These are phyloP conservation scores for Neurospora crassa DNA, from an alignment of 2,329 filamentous ascomycete genomes.

Conservation along the genomic window DNA sequence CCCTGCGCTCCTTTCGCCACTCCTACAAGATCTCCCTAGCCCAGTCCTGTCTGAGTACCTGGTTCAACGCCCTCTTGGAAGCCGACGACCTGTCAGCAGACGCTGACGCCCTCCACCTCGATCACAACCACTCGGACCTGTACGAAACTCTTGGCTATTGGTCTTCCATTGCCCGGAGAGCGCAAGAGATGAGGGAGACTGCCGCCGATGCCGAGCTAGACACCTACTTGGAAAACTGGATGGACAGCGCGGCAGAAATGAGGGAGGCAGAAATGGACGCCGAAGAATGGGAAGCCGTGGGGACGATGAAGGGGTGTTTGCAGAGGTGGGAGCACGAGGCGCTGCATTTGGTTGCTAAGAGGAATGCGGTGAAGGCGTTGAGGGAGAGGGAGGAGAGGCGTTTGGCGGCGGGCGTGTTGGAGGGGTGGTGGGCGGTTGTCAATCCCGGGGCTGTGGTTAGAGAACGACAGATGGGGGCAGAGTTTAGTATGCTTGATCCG, in stretches of 20 bases:
- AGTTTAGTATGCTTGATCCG: not conserved
- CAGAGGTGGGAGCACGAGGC: conserved; percentile 20
- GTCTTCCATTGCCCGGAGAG: conserved; percentile 9
- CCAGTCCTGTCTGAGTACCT: conserved; percentile 15
- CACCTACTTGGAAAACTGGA: conserved; percentile 18
- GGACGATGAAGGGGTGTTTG: conserved; percentile 14
- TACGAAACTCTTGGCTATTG: conserved; percentile 17
- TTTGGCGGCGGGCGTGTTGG: conserved; percentile 13
- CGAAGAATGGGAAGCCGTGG: conserved; percentile 17
- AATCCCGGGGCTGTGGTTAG: not conserved
- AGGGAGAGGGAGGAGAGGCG: conserved; percentile 17
- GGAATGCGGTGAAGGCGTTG: conserved; percentile 16
- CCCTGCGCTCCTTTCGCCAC: conserved; percentile 17
- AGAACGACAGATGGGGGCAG: conserved; percentile 5
- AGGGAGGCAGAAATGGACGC: conserved; percentile 14
- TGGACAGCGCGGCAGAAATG: conserved; percentile 13
- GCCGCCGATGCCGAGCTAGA: conserved; percentile 21
- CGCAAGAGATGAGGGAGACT: conserved; percentile 13
- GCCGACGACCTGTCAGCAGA: conserved; percentile 14
- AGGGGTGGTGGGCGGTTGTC: conserved; percentile 13
- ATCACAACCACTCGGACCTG: conserved; percentile 18
- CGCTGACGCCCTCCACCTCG: conserved; percentile 16
- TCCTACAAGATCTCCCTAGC: conserved; percentile 18
- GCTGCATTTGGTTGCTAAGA: conserved; percentile 16
- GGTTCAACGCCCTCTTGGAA: conserved; percentile 16